Percentiles rank a stretch among this genome's conserved stretches.
Conservation (phyloP, 805 yeast species). For the Metschnikowia continentalis region DNA sequence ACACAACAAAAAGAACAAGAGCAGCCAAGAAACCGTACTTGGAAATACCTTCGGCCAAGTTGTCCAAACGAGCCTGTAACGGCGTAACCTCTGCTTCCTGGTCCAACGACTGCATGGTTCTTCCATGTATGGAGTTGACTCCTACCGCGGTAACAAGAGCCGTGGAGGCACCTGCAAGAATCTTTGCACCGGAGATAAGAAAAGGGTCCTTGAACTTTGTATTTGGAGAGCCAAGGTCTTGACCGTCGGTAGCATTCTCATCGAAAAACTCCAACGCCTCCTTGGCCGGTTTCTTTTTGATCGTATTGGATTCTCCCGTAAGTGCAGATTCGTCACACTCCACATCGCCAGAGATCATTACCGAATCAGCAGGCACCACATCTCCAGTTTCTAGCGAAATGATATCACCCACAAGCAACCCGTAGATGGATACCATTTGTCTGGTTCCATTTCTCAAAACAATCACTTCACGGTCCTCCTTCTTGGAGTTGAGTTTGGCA, state of each 20-base stretch:
- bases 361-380: slow-evolving; percentile 83
- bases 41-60: slow-evolving; percentile 90
- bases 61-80: slow-evolving; percentile 73
- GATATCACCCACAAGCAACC: slow-evolving; percentile 83
- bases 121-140: slow-evolving; percentile 81
- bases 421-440: slow-evolving; percentile 62
- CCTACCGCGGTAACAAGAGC: slow-evolving; percentile 92
- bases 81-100: slow-evolving; percentile 85
- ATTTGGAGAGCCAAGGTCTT: slow-evolving; percentile 40
- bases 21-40: slow-evolving; percentile 90
- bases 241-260: slow-evolving; percentile 22
- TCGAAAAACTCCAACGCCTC: slow-evolving; percentile 33
- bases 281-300: slow-evolving; percentile 60
- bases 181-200: slow-evolving; percentile 86
- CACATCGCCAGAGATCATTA: slow-evolving; percentile 67
- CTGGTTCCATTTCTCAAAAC: slow-evolving; percentile 74
- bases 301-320: slow-evolving; percentile 90
- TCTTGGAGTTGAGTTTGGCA: slow-evolving; percentile 79
- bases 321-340: slow-evolving; percentile 90
- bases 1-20: slow-evolving; percentile 67
- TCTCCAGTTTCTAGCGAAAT: slow-evolving; percentile 88
- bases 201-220: slow-evolving; percentile 64
- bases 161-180: slow-evolving; percentile 79
- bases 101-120: slow-evolving; percentile 77
- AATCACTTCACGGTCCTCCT: slow-evolving; percentile 75